Base-by-base conservation (phyloP, 139 green algal species). In the Desmodesmus armatus region DNA sequence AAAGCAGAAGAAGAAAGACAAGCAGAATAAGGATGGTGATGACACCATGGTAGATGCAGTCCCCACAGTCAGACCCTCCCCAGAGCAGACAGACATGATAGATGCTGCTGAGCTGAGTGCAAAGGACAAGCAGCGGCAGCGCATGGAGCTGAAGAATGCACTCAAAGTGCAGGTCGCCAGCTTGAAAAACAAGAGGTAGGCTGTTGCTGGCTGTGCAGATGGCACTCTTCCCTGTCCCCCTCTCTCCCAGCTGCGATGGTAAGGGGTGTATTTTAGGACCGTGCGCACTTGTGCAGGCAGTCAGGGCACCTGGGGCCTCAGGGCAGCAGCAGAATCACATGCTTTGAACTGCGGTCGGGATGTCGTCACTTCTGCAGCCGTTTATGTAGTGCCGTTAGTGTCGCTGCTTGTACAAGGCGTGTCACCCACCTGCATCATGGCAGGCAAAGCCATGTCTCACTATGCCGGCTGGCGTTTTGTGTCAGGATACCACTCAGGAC, bases 131-230 rank as follows among this genome's bases (percentile, higher is more conserved):
- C 76, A 82, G 41, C 53, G 55, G 21, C 47, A 82, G 37, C 53
- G 55, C 21, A 71, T 82, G 76, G 76, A 82, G 55, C 76, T 82
- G n/a, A 82, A 72, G 39, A 71, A 71, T 25, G 76, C 76, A 29
- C 37, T 82, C 25, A 65, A 65, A 27, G 76, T 82, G 7, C 71
- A 55, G 15, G 76, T 82, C 13, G 47, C 76, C 17, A 55, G 55
- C 37, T 55, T 82, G 17, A 82, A 82, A 23, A 33, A 62, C 29
- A 49, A 39, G 25, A 82, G 76, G 76, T 82, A n/a, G n/a, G n/a
- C 5, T 4, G 27, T 60, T 3, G 65, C 65, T 25, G 6, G 13
- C 31, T 31, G 65, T n/a, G 31, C 13, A n/a, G n/a, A n/a, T n/a
- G n/a, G n/a, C 65, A 49, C 15, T 27, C n/a, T 74, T n/a, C 13